phyloP scores from a whole-genome alignment of 1,139 yeast genomes.

The Lodderomyces margitis region DNA sequence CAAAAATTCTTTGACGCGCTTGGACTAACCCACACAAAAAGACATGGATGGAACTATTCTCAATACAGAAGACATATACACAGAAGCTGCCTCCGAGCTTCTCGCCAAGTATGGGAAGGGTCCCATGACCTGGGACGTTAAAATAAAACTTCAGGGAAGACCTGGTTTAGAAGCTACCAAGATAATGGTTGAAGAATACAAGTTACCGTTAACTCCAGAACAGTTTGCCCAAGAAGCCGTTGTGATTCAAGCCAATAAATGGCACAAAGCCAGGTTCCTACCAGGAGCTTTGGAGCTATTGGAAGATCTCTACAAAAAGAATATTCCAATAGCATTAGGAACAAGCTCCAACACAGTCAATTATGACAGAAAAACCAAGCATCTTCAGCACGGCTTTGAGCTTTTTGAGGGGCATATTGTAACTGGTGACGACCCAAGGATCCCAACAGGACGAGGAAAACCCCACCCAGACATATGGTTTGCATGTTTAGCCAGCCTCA shows the following conservation, averaged over 20 bases:
- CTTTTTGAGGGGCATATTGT: constrained; percentile 68
- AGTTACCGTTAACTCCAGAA: constrained; percentile 64
- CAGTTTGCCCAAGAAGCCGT: constrained; percentile 54
- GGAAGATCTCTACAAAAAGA: constrained; percentile 40
- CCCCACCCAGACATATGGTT: constrained; percentile 94
- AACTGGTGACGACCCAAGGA: constrained; percentile 83
- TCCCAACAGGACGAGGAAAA: constrained; percentile 84
- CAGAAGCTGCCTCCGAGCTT: constrained; percentile 67
- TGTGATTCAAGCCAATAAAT: constrained; percentile 53
- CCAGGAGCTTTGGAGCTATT: constrained; percentile 85
- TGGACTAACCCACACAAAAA: constrained; percentile 17
- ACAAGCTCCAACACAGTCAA: constrained; percentile 72
- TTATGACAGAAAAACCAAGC: constrained; percentile 65
- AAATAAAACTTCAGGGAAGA: constrained; percentile 81
- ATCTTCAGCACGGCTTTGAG: constrained; percentile 58
- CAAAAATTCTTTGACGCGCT: background rate
- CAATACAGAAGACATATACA: constrained; percentile 88
- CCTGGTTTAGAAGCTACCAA: constrained; percentile 74
- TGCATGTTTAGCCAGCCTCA: constrained; percentile 69
- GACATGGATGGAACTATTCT: constrained; percentile 95
- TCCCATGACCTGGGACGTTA: constrained; percentile 85
- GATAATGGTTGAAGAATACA: constrained; percentile 63
- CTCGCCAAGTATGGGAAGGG: constrained; percentile 70
- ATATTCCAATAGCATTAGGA: constrained; percentile 86
- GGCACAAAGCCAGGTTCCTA: constrained; percentile 65